Conservation (phyloP, 352 stramenopile species). For the Globisporangium irregulare region DNA sequence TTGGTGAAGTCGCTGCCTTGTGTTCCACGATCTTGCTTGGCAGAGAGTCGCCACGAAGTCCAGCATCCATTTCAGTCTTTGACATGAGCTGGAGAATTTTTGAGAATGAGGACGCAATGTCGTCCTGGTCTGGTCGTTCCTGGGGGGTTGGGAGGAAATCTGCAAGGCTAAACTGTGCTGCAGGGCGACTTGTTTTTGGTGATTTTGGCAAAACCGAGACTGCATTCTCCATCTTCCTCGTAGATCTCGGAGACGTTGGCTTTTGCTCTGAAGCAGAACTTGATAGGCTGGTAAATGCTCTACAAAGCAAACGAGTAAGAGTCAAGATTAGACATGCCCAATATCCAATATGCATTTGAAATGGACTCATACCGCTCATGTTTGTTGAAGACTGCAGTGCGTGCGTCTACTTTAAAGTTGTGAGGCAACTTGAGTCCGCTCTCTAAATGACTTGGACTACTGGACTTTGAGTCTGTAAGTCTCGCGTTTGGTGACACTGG, state of each 20-base stretch:
- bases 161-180: neutral
- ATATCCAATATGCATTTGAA: neutral
- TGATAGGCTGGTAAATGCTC: neutral
- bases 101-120: constrained; percentile 31
- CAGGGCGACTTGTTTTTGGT: neutral
- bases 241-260: constrained; percentile 1
- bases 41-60: neutral
- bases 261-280: neutral
- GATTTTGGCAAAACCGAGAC: neutral
- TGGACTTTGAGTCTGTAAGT: neutral
- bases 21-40: constrained; percentile 2
- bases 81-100: constrained; percentile 33
- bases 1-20: neutral
- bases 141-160: neutral
- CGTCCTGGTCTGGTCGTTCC: constrained; percentile 10
- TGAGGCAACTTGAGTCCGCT: constrained; percentile 8
- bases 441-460: neutral
- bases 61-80: constrained; percentile 5
- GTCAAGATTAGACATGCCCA: neutral
- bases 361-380: neutral
- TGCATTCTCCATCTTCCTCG: neutral
- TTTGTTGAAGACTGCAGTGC: neutral
- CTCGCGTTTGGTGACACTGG: neutral
- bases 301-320: neutral
- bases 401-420: neutral